Evolutionary conservation across 2,329 filamentous ascomycete genomes (phyloP), one percentile per base, ranked within the genome.

Genomic region (Lecanoromycetidae sp.): DNA sequence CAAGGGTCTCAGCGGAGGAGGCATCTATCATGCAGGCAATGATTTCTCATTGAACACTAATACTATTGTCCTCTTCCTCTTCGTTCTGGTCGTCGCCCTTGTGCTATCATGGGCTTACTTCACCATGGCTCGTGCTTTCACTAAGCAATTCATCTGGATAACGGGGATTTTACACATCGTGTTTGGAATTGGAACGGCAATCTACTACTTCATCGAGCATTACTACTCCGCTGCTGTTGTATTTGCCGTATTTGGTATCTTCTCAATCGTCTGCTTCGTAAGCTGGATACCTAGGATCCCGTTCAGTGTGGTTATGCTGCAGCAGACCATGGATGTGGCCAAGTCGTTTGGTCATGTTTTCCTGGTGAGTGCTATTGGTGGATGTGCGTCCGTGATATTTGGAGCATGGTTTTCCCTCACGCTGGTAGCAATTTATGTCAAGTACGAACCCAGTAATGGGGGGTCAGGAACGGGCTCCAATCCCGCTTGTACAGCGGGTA

Each of bases 71-170:
- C 74, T 95, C 13, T 94, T 96, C 63, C 73, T 77, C 27, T 88
- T 93, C 61, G 77, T 84, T 6, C 71, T 95, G 6, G 76, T 69
- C 13, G 72, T 87, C 32, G 84, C 87, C 4, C 71, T 88, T 19
- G 72, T 85, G 1, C 68, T 94, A 34, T 88, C 84, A 29, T 84
- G 79, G 59, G 71, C 67, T 19, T 96, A 95, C 61, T 78, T 95
- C 57, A 77, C 79, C 64, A 63, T 80, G 2, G 84, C 85, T 5
- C 78, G 87, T 46, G 67, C 76, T 38, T 90, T 90, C 55, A 87
- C 88, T 3, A 93, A 91, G 66, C 77, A 86, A 59, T 87, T 94
- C 56, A 93, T 95, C 61, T 95, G 87, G 85, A 76, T 87, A 32
- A 93, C 87, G 0, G 87, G 86, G 10, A 90, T 94, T 43, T 70